These are phyloP conservation scores for Leccinum pachyderme DNA, from an alignment of 1,284 basidiomycete genomes.

Conservation along the genomic window DNA sequence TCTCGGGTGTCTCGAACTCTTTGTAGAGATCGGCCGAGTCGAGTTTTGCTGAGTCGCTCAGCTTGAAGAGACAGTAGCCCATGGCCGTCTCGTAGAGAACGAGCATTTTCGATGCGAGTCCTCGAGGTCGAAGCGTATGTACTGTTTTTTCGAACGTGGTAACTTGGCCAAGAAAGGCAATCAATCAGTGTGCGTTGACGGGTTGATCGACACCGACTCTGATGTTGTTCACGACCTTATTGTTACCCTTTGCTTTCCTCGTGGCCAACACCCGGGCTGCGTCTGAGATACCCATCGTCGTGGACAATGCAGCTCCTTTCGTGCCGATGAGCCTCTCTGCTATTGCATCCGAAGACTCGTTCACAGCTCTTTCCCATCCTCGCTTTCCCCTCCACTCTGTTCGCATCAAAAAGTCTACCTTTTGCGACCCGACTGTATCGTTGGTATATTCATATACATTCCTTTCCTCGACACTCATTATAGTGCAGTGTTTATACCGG, in stretches of 20 bases:
- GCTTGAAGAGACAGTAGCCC: slow-evolving; percentile 98
- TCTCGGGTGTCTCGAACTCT: slow-evolving; percentile 90
- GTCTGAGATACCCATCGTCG: slow-evolving; percentile 10
- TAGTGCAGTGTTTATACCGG: slow-evolving; percentile 54
- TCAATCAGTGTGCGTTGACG: background rate
- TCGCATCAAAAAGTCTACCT: slow-evolving; percentile 58
- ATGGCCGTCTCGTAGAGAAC: slow-evolving; percentile 84
- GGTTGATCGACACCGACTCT: background rate
- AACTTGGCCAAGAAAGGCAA: slow-evolving; percentile 28
- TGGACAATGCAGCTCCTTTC: background rate
- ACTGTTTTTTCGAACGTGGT: slow-evolving; percentile 35
- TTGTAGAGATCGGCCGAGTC: slow-evolving; percentile 85
- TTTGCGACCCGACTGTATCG: slow-evolving; percentile 63
- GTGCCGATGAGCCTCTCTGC: slow-evolving; percentile 19
- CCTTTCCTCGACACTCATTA: slow-evolving; percentile 2
- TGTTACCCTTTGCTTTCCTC: slow-evolving; percentile 10
- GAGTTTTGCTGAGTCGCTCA: slow-evolving; percentile 88
- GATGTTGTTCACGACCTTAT: background rate
- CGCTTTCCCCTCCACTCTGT: slow-evolving; percentile 51
- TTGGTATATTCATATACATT: slow-evolving; percentile 38
- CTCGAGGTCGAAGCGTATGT: background rate
- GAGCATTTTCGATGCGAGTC: slow-evolving; percentile 53
- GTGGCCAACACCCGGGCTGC: slow-evolving; percentile 1
- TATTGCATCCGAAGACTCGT: slow-evolving; percentile 38
- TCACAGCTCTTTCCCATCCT: slow-evolving; percentile 45